Percentiles rank a stretch among this genome's conserved stretches.
These are phyloP conservation scores for Arabidopsis hybrid DNA, from an alignment of 441 rosid genomes.

Conservation along the genomic window DNA sequence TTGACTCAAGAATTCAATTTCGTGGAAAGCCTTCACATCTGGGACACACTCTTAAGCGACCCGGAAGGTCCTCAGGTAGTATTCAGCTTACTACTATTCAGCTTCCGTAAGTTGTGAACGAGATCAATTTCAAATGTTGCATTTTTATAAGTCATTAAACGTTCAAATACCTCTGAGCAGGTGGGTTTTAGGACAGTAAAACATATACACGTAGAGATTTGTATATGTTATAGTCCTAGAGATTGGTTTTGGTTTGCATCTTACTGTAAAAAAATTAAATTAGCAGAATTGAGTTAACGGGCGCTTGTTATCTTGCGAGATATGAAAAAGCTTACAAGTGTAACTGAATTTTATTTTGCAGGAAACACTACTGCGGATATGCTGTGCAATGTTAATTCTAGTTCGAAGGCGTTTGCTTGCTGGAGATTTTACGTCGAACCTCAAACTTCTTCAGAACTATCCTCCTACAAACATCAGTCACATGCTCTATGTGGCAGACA, in stretches of 20 bases:
- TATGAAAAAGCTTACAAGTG: conserved; percentile 14
- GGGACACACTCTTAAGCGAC: conserved; percentile 91
- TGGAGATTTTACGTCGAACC: conserved; percentile 95
- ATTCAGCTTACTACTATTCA: conserved; percentile 10
- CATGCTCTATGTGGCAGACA: conserved; percentile 90
- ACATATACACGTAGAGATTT: background rate
- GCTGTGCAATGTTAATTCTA: conserved; percentile 94
- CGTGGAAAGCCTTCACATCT: conserved; percentile 77
- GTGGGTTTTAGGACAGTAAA: conserved; percentile 2
- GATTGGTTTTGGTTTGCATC: conserved; percentile 7
- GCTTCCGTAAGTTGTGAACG: background rate
- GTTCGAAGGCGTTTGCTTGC: conserved; percentile 86
- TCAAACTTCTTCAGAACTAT: conserved; percentile 85
- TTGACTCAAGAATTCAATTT: conserved; percentile 88
- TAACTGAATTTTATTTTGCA: conserved; percentile 40
- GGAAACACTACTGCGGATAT: conserved; percentile 87
- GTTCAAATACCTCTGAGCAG: conserved; percentile 2
- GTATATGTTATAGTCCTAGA: conserved; percentile 10
- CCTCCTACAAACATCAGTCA: conserved; percentile 92
- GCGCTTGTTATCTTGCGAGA: conserved; percentile 10
- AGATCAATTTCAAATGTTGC: background rate
- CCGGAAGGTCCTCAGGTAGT: conserved; percentile 86
- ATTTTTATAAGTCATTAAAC: conserved; percentile 6
- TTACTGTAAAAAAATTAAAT: background rate
- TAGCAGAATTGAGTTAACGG: background rate